Conservation (phyloP, 2,329 filamentous ascomycete species). For the Penicillium sp. region DNA sequence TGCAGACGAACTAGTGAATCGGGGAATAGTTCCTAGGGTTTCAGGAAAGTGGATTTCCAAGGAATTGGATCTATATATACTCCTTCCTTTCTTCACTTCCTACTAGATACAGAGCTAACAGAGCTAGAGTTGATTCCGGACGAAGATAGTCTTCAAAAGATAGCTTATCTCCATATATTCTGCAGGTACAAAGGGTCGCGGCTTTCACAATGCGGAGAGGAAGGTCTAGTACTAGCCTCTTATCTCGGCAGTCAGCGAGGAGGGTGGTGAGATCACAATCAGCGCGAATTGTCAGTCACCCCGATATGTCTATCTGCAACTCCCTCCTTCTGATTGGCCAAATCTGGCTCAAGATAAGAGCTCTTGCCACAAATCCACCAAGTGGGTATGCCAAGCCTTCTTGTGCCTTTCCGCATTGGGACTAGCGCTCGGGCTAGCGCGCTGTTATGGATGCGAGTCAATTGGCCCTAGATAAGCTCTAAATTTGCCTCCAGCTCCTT, state of each 20-base stretch:
- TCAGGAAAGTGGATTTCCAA: background rate
- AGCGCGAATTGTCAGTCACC: background rate
- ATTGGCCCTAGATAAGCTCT: constrained; percentile 13
- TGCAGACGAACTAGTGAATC: background rate
- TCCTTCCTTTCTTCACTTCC: background rate
- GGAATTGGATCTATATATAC: background rate
- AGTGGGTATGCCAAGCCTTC: constrained; percentile 3
- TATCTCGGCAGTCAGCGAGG: background rate
- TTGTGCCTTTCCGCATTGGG: background rate
- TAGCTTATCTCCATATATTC: constrained; percentile 4
- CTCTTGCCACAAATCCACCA: constrained; percentile 4
- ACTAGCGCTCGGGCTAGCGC: background rate
- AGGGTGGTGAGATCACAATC: background rate
- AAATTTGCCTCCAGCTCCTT: background rate
- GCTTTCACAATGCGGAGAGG: background rate
- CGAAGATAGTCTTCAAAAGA: background rate
- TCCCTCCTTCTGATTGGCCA: constrained; percentile 2
- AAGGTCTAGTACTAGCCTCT: background rate
- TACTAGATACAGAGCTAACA: background rate
- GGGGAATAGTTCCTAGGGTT: constrained; percentile 9
- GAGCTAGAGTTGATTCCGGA: too few relatives aligned
- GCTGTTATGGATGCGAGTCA: background rate
- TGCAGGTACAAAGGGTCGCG: constrained; percentile 1
- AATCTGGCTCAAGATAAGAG: constrained; percentile 9
- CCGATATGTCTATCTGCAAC: background rate